A percentile compares a stretch with the other conserved stretches of the same genome.
Conservation (phyloP, 108 stramenopile species). For the Heterococcus sp. region DNA sequence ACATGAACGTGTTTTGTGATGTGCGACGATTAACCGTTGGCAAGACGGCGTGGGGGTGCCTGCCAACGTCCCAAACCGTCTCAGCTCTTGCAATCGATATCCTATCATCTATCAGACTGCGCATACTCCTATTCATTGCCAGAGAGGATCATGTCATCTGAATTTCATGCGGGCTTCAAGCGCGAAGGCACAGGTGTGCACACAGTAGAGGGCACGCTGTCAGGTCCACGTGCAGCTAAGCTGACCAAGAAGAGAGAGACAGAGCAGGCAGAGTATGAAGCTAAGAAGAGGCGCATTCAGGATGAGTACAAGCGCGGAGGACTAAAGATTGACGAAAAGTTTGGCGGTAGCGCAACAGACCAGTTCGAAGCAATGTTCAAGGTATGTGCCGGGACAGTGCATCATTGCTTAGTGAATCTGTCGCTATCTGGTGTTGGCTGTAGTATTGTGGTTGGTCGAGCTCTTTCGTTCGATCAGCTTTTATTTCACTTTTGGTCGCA, state of each 20-base stretch:
- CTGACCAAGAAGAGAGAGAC: constrained; percentile 51
- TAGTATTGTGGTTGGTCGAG: no score
- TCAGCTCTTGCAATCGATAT: no score
- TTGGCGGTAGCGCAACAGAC: constrained; percentile 44
- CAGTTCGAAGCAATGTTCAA: constrained; percentile 50
- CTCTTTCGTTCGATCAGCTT: no score
- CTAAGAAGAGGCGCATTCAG: constrained; percentile 45
- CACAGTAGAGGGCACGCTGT: constrained; percentile 56
- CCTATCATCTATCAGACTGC: no score
- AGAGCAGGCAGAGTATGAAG: constrained; percentile 53
- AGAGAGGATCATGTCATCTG: neutral
- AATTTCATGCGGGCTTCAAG: constrained; percentile 17
- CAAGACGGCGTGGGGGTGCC: no score
- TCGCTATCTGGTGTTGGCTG: no score
- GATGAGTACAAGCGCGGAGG: constrained; percentile 41
- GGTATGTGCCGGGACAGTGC: constrained; percentile 1
- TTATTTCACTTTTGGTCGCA: no score
- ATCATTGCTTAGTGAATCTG: no score
- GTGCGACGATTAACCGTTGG: no score
- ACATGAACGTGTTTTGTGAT: no score
- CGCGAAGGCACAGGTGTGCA: constrained; percentile 55
- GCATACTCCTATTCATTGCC: no score
- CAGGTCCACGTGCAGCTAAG: constrained; percentile 45
- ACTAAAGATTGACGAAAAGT: constrained; percentile 48
- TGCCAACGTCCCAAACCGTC: no score